These are phyloP conservation scores for Carpinus fangiana DNA, from an alignment of 306 rosid species.

Conservation along the genomic window DNA sequence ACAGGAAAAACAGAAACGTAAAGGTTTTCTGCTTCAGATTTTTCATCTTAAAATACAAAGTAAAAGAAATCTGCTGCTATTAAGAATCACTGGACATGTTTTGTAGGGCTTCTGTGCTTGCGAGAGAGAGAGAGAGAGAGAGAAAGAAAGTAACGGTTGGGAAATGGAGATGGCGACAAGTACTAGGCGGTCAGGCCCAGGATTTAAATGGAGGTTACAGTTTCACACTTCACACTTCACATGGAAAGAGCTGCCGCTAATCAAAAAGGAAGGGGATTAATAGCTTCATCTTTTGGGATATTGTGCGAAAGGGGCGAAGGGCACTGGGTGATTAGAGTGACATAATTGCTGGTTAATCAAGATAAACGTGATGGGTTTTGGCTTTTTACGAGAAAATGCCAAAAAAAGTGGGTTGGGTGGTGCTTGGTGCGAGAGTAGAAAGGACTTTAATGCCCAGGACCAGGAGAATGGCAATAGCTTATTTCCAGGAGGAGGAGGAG, in stretches of 20 bases:
- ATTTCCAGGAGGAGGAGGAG: constrained; percentile 20
- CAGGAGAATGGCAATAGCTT: neutral
- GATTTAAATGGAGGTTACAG: neutral
- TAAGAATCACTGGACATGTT: neutral
- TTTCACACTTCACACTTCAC: constrained; percentile 35
- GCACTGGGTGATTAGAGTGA: neutral
- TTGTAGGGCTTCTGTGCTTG: neutral
- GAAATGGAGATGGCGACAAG: constrained; percentile 21
- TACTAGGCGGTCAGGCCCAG: neutral
- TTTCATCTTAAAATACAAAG: constrained; percentile 24
- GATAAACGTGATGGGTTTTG: constrained; percentile 34
- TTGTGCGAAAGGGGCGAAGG: neutral
- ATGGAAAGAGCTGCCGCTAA: constrained; percentile 21
- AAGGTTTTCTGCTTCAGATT: constrained; percentile 9
- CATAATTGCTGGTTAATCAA: constrained; percentile 12
- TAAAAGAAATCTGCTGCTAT: neutral
- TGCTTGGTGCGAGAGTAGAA: neutral
- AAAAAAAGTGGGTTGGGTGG: neutral
- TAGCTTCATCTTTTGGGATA: constrained; percentile 5
- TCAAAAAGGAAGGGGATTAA: neutral
- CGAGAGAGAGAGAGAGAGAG: constrained; percentile 1
- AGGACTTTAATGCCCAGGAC: constrained; percentile 2
- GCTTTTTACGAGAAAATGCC: constrained; percentile 1
- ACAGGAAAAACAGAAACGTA: constrained; percentile 7
- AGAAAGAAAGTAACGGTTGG: neutral